phyloP scores from a whole-genome alignment of 2,329 filamentous ascomycete species.

The Teratosphaeria viscida region DNA sequence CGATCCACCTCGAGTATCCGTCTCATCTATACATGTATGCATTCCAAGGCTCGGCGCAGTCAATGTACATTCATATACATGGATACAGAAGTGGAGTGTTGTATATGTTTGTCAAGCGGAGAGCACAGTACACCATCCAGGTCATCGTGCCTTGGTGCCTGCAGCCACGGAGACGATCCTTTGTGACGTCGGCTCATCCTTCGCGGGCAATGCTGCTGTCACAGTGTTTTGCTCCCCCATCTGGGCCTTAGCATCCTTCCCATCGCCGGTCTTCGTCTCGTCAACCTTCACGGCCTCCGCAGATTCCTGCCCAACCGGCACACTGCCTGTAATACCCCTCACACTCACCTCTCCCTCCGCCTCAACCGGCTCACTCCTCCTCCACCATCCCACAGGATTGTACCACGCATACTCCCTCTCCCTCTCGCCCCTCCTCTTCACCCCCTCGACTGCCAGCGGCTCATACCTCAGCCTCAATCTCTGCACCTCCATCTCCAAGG shows the following conservation, averaged over 20 bases:
- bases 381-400: conserved; percentile 20
- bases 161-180: conserved; percentile 13
- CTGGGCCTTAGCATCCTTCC: conserved; percentile 3
- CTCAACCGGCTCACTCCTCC: conserved; percentile 9
- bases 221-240: not conserved
- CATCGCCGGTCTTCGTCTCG: not conserved
- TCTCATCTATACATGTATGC: too few species aligned
- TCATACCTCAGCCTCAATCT: conserved; percentile 25
- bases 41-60: not conserved
- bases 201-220: not conserved
- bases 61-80: not conserved
- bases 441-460: conserved; percentile 17
- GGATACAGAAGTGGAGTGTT: conserved; percentile 12
- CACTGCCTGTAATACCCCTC: conserved; percentile 6
- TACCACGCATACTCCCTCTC: conserved; percentile 15
- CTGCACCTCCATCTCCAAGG: conserved; percentile 42
- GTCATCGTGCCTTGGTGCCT: conserved; percentile 15
- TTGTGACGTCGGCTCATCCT: conserved; percentile 4
- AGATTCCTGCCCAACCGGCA: not conserved
- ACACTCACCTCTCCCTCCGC: conserved; percentile 1
- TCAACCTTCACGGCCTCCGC: conserved; percentile 2
- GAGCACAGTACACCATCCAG: conserved; percentile 1
- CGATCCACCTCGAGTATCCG: too few species aligned
- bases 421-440: conserved; percentile 18
- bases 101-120: conserved; percentile 6